Evolutionary conservation across 768 basidiomycete genomes (phyloP), one percentile per base, ranked within the genome.

Genomic region (Mrakia gelida): DNA sequence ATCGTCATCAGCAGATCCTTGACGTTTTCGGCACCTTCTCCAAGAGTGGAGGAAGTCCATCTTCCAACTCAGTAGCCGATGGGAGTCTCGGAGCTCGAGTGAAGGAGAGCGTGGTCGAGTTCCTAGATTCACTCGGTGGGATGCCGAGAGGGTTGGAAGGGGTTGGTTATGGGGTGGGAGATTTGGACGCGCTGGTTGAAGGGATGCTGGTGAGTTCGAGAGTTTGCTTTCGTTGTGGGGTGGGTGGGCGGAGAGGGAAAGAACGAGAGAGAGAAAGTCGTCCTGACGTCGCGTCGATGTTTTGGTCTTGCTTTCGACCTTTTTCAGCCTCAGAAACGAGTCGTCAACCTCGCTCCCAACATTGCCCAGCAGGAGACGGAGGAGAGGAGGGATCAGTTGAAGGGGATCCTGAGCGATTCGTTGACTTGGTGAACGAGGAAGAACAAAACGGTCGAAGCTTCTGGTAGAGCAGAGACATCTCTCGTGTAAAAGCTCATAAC

Each of bases 321-420:
- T 15, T 6, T 13, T 21, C 61, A 75, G 67, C 96, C 96, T 23
- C 96, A 98, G 84, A 86, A 94, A 75, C 88, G 95, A 26, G 95
- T 98, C 7, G 84, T 98, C 80, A 95, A 97, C 83, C 87, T 98
- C 41, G 96, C 96, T 11, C 96, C 95, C 23, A 91, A 92, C 71
- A 90, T 96, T 80, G 92, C 93, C 81, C 87, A 94, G 45, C 89
- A 89, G 34, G 93, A 91, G 43, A 91, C 91, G 63, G 93, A 95
- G 83, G 94, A 34, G 34, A 34, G 94, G 62, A 88, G 87, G 81
- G 90, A 93, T 82, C 92, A 95, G 85, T 84, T 98, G 81, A 89
- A 90, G 30, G 87, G 84, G 80, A 95, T 98, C 82, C 88, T 98
- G 13, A 82, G 83, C 68, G 70, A 79, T 16, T 80, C 82, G 7